Percentiles rank a stretch among this genome's conserved stretches.
Evolutionary conservation across 2,329 filamentous ascomycete species (phyloP).

Genomic region (Aspergillus sp.): DNA sequence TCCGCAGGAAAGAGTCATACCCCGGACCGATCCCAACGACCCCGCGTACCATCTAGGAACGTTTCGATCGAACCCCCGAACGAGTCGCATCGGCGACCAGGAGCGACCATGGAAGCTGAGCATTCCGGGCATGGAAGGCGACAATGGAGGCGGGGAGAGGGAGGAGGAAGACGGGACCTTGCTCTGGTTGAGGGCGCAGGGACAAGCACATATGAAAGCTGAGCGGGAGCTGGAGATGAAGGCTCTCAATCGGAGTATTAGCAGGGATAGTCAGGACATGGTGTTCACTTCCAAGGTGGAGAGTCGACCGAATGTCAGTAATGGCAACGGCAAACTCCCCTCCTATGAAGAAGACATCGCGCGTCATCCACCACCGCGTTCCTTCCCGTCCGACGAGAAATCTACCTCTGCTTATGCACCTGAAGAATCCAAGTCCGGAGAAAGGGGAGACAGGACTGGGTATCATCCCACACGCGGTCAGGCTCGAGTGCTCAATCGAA

Average conservation of each 20-base stretch:
- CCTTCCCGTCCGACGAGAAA: constrained; percentile 11
- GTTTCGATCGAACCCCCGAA: constrained; percentile 32
- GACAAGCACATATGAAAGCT: not conserved
- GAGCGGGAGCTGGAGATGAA: not conserved
- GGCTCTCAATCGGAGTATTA: not conserved
- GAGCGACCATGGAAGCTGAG: constrained; percentile 38
- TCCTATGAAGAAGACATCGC: constrained; percentile 19
- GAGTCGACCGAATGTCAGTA: not conserved
- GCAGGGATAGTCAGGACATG: not conserved
- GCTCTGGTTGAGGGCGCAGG: not conserved
- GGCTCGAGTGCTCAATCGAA: constrained; percentile 21
- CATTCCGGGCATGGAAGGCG: constrained; percentile 28
- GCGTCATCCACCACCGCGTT: constrained; percentile 1
- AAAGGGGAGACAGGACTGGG: not conserved
- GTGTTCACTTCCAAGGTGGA: too few relatives aligned
- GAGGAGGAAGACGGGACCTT: not conserved
- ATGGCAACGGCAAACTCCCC: constrained; percentile 4
- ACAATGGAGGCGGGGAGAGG: not conserved
- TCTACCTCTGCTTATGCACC: not conserved
- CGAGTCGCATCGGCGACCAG: constrained; percentile 35
- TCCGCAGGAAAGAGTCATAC: constrained; percentile 22
- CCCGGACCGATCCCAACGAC: constrained; percentile 22
- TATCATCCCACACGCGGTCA: constrained; percentile 23
- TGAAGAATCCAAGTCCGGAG: not conserved
- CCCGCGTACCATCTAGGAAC: constrained; percentile 31